Conservation (phyloP, 106 monocot genomes). For the Posidonia australis region DNA sequence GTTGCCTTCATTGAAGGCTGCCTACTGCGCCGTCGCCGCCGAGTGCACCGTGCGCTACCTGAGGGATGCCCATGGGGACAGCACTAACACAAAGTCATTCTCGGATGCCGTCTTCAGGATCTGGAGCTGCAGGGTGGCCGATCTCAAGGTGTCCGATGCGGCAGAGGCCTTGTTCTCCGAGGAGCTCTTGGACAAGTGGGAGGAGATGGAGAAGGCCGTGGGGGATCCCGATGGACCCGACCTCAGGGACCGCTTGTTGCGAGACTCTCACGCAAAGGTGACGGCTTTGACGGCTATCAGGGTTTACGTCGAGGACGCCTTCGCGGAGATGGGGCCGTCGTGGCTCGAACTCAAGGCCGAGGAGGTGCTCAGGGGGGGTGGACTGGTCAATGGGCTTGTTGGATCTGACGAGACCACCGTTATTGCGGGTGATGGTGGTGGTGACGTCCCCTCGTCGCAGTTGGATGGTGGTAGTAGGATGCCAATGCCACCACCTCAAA, state of each 20-base stretch:
- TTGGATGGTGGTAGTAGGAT: background rate
- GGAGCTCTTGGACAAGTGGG: slow-evolving; percentile 4
- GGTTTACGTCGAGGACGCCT: slow-evolving; percentile 19
- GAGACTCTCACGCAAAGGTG: background rate
- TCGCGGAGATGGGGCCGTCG: slow-evolving; percentile 29
- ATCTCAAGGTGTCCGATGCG: slow-evolving; percentile 21
- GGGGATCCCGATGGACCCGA: background rate
- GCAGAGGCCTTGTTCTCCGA: slow-evolving; percentile 2
- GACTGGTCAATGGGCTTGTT: background rate
- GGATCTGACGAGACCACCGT: background rate
- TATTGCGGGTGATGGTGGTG: background rate
- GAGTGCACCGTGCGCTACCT: slow-evolving; percentile 13
- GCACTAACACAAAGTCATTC: background rate
- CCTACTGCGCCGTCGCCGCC: slow-evolving; percentile 29
- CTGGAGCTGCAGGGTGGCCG: slow-evolving; percentile 18
- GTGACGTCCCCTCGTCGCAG: background rate
- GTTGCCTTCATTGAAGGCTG: slow-evolving; percentile 7
- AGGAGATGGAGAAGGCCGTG: slow-evolving; percentile 17
- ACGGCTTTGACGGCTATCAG: slow-evolving; percentile 20
- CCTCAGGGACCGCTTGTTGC: slow-evolving; percentile 2
- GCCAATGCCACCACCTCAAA: background rate
- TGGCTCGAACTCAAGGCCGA: slow-evolving; percentile 26
- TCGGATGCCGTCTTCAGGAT: slow-evolving; percentile 4
- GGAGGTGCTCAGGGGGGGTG: background rate
- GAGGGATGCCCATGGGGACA: background rate